phyloP scores from a whole-genome alignment of 2,329 filamentous ascomycete species.

The Fusarium irregulare region DNA sequence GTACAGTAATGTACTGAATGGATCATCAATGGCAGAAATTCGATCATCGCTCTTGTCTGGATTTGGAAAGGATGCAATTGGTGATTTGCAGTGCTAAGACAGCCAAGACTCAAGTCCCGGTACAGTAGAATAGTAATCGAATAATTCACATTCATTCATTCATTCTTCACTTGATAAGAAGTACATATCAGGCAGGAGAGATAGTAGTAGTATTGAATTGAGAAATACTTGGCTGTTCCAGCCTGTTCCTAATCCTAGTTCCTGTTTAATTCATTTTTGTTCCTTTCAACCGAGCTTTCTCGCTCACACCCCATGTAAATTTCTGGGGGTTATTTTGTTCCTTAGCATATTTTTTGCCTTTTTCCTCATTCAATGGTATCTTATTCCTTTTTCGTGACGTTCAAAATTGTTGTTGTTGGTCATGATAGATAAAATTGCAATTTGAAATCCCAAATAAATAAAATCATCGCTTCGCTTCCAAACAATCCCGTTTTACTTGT shows the following conservation, averaged over 20 bases:
- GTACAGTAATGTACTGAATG: neutral
- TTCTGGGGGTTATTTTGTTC: neutral
- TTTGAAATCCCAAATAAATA: neutral
- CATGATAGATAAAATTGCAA: constrained; percentile 3
- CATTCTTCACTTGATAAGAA: neutral
- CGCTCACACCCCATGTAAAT: constrained; percentile 22
- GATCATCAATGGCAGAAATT: constrained; percentile 18
- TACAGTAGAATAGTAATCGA: constrained; percentile 5
- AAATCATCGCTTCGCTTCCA: constrained; percentile 33
- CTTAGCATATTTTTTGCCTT: neutral
- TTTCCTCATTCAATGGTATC: constrained; percentile 9
- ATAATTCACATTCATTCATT: neutral
- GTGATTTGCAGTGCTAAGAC: constrained; percentile 29
- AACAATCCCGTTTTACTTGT: neutral
- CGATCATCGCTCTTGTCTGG: constrained; percentile 19
- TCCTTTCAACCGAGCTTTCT: constrained; percentile 42
- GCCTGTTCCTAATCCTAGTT: constrained; percentile 43
- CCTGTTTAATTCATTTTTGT: constrained; percentile 28
- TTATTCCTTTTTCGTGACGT: neutral
- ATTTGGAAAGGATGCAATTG: constrained; percentile 36
- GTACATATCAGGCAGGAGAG: neutral
- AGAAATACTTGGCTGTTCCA: constrained; percentile 29
- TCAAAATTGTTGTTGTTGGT: neutral
- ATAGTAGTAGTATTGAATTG: constrained; percentile 12
- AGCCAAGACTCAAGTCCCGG: neutral